phyloP scores from a whole-genome alignment of 495 filamentous ascomycete genomes.

The Xylaria grammica region DNA sequence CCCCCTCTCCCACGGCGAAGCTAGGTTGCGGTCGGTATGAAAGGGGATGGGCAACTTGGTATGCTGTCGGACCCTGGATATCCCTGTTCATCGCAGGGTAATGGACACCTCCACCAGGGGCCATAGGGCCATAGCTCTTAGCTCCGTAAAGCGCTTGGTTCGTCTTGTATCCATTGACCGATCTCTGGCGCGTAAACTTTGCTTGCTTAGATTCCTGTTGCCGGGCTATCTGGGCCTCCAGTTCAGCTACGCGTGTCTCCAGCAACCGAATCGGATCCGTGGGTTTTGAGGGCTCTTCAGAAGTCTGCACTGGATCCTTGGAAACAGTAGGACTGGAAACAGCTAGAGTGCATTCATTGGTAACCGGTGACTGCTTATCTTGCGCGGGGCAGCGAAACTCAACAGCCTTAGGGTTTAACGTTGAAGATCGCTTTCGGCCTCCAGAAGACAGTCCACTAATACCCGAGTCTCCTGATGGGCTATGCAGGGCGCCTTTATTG shows the following conservation, averaged over 20 bases:
- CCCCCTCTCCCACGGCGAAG: background rate
- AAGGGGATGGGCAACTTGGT: background rate
- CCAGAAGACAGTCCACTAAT: slow-evolving; percentile 17
- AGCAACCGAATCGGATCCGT: slow-evolving; percentile 15
- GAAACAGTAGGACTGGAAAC: background rate
- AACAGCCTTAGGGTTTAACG: slow-evolving; percentile 29
- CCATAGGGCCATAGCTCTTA: background rate
- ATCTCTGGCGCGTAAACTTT: slow-evolving; percentile 12
- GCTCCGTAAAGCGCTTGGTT: background rate
- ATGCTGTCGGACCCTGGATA: background rate
- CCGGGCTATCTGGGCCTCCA: slow-evolving; percentile 19
- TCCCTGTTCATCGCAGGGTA: slow-evolving; percentile 6
- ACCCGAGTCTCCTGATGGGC: slow-evolving; percentile 23
- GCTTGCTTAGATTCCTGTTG: slow-evolving; percentile 2
- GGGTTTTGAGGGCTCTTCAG: background rate
- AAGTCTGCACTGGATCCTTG: background rate
- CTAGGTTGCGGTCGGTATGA: background rate
- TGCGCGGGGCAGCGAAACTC: slow-evolving; percentile 25
- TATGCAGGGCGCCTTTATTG: background rate
- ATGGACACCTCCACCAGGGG: background rate
- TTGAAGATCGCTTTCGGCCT: slow-evolving; percentile 13
- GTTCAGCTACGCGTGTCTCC: slow-evolving; percentile 21
- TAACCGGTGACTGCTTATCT: slow-evolving; percentile 4
- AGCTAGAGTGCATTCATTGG: background rate
- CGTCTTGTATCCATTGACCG: background rate